Conservation (phyloP, 176 grass and related monocot genomes). For the Guadua angustifolia region DNA sequence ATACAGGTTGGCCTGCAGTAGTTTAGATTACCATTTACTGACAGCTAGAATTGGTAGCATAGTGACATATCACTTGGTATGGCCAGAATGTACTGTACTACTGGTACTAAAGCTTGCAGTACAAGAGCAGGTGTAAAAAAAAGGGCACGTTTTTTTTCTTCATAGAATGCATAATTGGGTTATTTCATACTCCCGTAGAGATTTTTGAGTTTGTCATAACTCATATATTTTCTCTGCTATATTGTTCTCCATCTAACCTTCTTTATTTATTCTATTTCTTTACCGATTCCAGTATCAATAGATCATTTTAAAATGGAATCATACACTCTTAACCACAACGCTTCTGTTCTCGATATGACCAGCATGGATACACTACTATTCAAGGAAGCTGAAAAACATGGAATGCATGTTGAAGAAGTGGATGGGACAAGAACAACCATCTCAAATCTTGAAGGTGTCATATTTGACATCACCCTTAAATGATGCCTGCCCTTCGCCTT, state of each 20-base stretch:
- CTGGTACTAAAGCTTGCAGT: neutral
- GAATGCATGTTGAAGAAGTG: slow-evolving; percentile 73
- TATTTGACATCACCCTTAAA: slow-evolving; percentile 73
- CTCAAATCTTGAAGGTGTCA: slow-evolving; percentile 80
- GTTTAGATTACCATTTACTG: slow-evolving; percentile 42
- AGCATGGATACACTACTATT: slow-evolving; percentile 80
- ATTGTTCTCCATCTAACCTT: neutral
- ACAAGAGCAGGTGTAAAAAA: neutral
- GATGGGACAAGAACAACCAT: slow-evolving; percentile 67
- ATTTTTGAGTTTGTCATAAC: neutral
- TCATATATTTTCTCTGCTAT: neutral
- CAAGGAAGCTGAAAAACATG: slow-evolving; percentile 64
- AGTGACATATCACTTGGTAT: slow-evolving; percentile 33
- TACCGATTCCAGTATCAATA: neutral
- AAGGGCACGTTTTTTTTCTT: neutral
- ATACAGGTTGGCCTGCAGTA: slow-evolving; percentile 22
- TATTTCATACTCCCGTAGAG: neutral
- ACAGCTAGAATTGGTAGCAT: slow-evolving; percentile 26
- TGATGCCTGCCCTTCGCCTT: slow-evolving; percentile 9
- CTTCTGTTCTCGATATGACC: slow-evolving; percentile 34
- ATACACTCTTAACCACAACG: neutral
- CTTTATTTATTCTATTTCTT: neutral
- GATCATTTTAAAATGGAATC: neutral
- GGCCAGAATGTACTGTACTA: slow-evolving; percentile 11
- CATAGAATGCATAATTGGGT: neutral